phyloP scores from a whole-genome alignment of 306 rosid genomes.

The Hippophae gyantsensis region DNA sequence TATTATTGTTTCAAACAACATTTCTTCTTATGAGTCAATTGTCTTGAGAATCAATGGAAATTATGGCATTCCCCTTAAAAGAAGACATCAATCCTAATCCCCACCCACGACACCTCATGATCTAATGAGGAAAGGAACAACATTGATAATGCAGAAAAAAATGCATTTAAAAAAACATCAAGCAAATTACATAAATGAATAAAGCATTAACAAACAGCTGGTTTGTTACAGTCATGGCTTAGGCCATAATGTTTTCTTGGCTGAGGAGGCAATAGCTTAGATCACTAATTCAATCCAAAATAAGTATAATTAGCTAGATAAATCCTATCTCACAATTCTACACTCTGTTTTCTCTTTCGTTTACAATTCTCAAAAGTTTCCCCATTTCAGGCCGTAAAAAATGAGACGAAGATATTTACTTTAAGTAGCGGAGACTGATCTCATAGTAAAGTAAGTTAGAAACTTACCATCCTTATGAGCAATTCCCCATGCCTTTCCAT shows the following conservation, averaged over 20 bases:
- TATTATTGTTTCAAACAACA: neutral
- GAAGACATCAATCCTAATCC: too few relatives aligned
- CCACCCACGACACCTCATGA: too few relatives aligned
- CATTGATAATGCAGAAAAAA: neutral
- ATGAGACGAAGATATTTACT: neutral
- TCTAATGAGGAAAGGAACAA: too few relatives aligned
- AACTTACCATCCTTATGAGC: constrained; percentile 69
- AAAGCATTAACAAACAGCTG: neutral
- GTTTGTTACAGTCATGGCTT: neutral
- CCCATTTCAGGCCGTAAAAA: too few relatives aligned
- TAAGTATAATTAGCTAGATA: neutral
- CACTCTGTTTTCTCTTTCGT: too few relatives aligned
- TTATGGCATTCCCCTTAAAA: too few relatives aligned
- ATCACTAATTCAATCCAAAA: neutral
- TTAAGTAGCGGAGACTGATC: neutral
- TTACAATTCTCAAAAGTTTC: neutral
- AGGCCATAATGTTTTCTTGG: neutral
- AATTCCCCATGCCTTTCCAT: constrained; percentile 97
- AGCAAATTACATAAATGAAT: neutral
- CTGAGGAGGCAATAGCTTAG: neutral
- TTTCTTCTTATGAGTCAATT: too few relatives aligned
- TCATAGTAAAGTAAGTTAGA: neutral
- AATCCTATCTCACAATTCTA: too few relatives aligned
- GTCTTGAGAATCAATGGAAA: too few relatives aligned
- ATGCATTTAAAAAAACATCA: neutral